Evolutionary conservation across 2,329 filamentous ascomycete species (phyloP), one percentile per base, ranked within the genome.

Genomic region (Didymella keratinophila): DNA sequence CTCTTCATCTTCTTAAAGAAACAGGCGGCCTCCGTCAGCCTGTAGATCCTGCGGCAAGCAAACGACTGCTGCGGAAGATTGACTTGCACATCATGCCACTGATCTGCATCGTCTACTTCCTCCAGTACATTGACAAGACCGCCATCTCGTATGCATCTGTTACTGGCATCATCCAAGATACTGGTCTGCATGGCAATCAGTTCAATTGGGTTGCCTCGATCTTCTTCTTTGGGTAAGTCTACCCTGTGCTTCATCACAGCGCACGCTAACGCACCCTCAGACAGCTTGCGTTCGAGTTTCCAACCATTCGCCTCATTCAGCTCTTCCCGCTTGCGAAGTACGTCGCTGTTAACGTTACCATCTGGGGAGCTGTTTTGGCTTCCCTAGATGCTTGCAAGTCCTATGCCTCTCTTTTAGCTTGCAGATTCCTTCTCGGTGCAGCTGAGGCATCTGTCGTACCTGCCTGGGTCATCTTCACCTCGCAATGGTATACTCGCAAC

Each of bases 101-200:
- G 6, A 78, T 87, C 2, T 79, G 78, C 36, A 78, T 79, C 14
- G 84, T 82, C 0, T 84, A 80, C 46, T 71, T 82, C 2, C 73
- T 86, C 6, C 84, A 86, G 61, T 85, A 83, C 59, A 82, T 85
- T 64, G 83, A 86, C 70, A 87, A 86, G 71, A 80, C 82, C 60
- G 81, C 83, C 12, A 34, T 34, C 32, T 34, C 0, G 0, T 86
- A 86, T 66, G 79, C 32, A 34, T 83, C 84, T 2, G 82, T 86
- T 0, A 86, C 86, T 58, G 84, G 86, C 46, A 74, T 86, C 0
- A 81, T 85, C 59, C 71, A 73, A 12, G 78, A 79, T 21, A 84
- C 83, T 0, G 72, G 78, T n/a, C 32, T 34, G 32, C 32, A 34
- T 34, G 32, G 32, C 14, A 34, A 34, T n/a, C 32, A 34, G 32